These are phyloP conservation scores for Theileria orientalis DNA, from an alignment of 169 alveolate genomes.

Conservation along the genomic window DNA sequence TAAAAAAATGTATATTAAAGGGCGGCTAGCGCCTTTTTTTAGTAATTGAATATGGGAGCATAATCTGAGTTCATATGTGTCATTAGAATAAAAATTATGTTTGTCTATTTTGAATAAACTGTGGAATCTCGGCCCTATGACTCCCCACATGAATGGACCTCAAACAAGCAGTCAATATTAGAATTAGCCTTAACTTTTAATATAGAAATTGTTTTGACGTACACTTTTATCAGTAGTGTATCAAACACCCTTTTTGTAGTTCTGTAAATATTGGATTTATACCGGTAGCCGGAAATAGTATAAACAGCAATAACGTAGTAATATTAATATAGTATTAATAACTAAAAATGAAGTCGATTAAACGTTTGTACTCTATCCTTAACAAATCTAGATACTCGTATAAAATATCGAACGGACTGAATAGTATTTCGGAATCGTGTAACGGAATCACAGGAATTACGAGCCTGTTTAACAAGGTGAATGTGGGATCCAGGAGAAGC, in stretches of 20 bases:
- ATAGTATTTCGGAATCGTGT: no score
- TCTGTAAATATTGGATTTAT: not conserved
- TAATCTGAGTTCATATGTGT: no score
- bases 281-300: no score
- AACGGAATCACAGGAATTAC: conserved; percentile 1
- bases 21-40: no score
- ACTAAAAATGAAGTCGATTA: conserved; percentile 12
- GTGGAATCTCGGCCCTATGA: conserved; percentile 29
- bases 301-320: no score
- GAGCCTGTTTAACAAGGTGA: not conserved
- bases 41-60: no score
- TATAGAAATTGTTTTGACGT: not conserved
- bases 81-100: no score
- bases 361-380: conserved; percentile 6
- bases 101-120: not conserved
- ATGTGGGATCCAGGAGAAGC: conserved; percentile 2
- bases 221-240: conserved; percentile 6
- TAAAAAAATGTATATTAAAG: no score
- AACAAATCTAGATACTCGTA: not conserved
- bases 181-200: not conserved
- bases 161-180: not conserved
- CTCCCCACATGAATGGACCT: conserved; percentile 12
- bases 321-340: no score
- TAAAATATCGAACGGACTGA: not conserved
- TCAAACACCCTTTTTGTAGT: not conserved